These are phyloP conservation scores for Fusarium euwallaceae DNA, from an alignment of 2,329 filamentous ascomycete genomes.

Conservation along the genomic window DNA sequence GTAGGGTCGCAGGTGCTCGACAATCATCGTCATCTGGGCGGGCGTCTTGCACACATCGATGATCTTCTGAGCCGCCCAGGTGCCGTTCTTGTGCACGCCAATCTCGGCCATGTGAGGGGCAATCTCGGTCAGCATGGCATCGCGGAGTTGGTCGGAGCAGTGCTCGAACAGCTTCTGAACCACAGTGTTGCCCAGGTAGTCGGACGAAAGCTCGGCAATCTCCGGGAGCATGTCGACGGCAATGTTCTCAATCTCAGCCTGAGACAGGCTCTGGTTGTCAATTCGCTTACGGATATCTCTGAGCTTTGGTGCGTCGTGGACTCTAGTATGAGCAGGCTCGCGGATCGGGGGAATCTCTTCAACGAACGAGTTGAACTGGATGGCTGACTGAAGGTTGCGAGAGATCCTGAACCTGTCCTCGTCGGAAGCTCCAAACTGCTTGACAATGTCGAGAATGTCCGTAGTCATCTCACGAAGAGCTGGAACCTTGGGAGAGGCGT, in stretches of 20 bases:
- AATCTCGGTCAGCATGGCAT: conserved; percentile 91
- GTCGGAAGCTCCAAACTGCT: conserved; percentile 86
- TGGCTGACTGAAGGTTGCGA: conserved; percentile 79
- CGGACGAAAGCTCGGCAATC: conserved; percentile 92
- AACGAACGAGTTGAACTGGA: conserved; percentile 78
- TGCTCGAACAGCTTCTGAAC: conserved; percentile 98
- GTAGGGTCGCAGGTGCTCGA: conserved; percentile 86
- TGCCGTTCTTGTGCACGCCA: conserved; percentile 98
- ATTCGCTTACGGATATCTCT: conserved; percentile 97
- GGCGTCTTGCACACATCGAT: conserved; percentile 94
- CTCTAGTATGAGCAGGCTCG: conserved; percentile 88
- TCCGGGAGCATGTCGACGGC: conserved; percentile 96
- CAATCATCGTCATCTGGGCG: conserved; percentile 85
- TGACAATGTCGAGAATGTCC: conserved; percentile 88
- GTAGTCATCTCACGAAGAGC: conserved; percentile 81
- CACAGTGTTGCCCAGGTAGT: conserved; percentile 99
- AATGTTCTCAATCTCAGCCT: conserved; percentile 90
- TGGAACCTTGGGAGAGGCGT: conserved; percentile 74
- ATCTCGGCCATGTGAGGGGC: conserved; percentile 95
- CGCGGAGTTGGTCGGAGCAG: conserved; percentile 90
- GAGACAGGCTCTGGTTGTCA: conserved; percentile 90
- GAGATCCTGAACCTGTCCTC: conserved; percentile 82
- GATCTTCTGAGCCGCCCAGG: conserved; percentile 99
- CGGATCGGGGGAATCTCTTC: conserved; percentile 90
- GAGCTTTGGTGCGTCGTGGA: conserved; percentile 94